A percentile compares a stretch with the other conserved stretches of the same genome.
Conservation (phyloP, 2,329 filamentous ascomycete genomes). For the Zymoseptoria pseudotritici region DNA sequence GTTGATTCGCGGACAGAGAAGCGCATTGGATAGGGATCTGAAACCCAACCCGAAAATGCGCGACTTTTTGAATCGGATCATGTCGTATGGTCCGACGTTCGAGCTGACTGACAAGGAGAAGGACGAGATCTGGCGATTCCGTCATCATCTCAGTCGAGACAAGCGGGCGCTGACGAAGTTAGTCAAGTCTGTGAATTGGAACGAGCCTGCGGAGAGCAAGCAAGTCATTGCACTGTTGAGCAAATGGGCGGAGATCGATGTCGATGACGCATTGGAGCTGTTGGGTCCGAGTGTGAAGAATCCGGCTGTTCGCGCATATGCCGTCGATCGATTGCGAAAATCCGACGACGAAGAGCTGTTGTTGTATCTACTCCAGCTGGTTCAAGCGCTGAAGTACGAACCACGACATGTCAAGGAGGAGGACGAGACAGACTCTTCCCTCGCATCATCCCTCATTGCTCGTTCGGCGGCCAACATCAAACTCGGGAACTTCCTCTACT, state of each 20-base stretch:
- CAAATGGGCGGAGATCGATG: conserved; percentile 93
- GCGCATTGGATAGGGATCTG: conserved; percentile 85
- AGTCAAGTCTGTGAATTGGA: conserved; percentile 95
- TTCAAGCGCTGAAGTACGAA: conserved; percentile 93
- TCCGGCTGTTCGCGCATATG: conserved; percentile 79
- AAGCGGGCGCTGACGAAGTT: conserved; percentile 88
- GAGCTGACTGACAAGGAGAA: conserved; percentile 83
- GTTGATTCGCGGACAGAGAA: conserved; percentile 83
- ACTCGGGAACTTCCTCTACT: conserved; percentile 90
- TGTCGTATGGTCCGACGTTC: conserved; percentile 89
- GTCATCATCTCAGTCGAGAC: conserved; percentile 86
- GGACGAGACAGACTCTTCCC: conserved; percentile 64
- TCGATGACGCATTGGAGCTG: conserved; percentile 91
- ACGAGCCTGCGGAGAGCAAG: conserved; percentile 72
- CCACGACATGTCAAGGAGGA: conserved; percentile 48
- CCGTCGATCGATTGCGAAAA: conserved; percentile 83
- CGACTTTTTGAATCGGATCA: conserved; percentile 83
- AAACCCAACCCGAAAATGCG: conserved; percentile 94
- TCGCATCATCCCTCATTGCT: conserved; percentile 82
- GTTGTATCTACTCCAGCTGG: conserved; percentile 84
- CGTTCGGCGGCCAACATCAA: conserved; percentile 82
- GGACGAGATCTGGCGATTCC: conserved; percentile 94
- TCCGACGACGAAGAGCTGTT: conserved; percentile 87
- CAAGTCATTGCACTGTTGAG: conserved; percentile 84
- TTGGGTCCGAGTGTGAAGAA: conserved; percentile 91